Evolutionary conservation across 345 rosid genomes (phyloP), one percentile per base, ranked within the genome.

Genomic region (Lumnitzera racemosa): DNA sequence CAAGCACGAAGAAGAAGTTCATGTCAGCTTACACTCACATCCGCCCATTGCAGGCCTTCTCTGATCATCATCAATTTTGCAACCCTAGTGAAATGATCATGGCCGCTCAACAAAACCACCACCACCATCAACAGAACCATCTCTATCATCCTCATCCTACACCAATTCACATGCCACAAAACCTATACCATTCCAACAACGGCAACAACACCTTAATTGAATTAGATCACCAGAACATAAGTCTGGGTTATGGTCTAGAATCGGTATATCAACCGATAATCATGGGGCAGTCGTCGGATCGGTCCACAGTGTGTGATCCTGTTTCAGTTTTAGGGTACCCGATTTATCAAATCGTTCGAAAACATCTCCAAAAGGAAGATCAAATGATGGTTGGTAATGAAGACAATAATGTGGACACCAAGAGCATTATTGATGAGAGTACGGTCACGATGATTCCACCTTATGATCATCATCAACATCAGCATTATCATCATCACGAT

Each of bases 1-100:
- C 97, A 53, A 82, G 94, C 81, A 74, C 88, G 25, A 90, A 90
- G 78, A 90, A 90, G 77, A 88, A 84, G 82, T 78, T 90, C 46
- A 75, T 85, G 56, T 78, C 90, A 41, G 81, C 80, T 62, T 64
- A 73, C 64, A 63, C 70, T 55, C 72, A 86, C 51, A 15, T 15
- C 63, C n/a, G 17, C 7, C 55, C 17, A 25, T 11, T 53, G 13
- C 25, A 16, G 16, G 55, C 15, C 23, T 53, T 53, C 16, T 53
- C 13, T 53, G 17, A 20, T 41, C 68, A 17, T n/a, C 68, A 56
- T 55, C 61, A 65, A 5, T 36, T 36, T 36, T 36, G 11, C 43
- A 36, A 36, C 63, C 66, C 74, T 47, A 54, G 53, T 49, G 57
- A 36, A 36, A 36, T 36, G 7, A 36, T 36, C 9, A 36, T 36